Evolutionary conservation across 2,329 filamentous ascomycete genomes (phyloP).

Genomic region (Alternaria metachromatica): DNA sequence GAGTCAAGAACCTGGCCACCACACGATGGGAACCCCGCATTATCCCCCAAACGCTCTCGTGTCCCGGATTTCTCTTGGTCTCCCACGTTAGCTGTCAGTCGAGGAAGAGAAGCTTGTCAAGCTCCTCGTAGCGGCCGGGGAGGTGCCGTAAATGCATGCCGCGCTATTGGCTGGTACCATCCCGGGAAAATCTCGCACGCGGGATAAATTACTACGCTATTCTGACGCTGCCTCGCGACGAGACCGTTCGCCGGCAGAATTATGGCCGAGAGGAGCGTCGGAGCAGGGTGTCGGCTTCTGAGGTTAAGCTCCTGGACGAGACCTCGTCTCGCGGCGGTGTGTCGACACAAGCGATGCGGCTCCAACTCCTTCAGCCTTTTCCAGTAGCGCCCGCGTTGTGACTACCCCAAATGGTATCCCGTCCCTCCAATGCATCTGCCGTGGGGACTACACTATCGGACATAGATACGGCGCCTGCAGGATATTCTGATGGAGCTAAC

Average conservation of each 20-base stretch:
- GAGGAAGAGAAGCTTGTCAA: neutral
- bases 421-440: conserved; percentile 42
- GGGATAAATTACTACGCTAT: neutral
- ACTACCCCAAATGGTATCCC: conserved; percentile 59
- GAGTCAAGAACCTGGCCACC: conserved; percentile 4
- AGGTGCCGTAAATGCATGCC: neutral
- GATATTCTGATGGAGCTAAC: conserved; percentile 60
- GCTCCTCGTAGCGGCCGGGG: neutral
- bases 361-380: conserved; percentile 57
- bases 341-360: conserved; percentile 21
- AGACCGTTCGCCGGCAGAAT: conserved; percentile 4
- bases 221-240: conserved; percentile 10
- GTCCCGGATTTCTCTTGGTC: neutral
- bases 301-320: conserved; percentile 14
- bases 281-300: conserved; percentile 1
- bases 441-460: conserved; percentile 53
- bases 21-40: conserved; percentile 11
- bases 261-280: neutral
- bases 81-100: neutral
- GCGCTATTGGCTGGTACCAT: neutral
- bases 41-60: conserved; percentile 9
- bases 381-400: conserved; percentile 59
- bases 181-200: neutral
- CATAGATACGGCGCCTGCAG: conserved; percentile 62
- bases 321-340: conserved; percentile 19